Base-by-base conservation (phyloP, 2,329 filamentous ascomycete species). In the Incumbomyces delicatus region DNA sequence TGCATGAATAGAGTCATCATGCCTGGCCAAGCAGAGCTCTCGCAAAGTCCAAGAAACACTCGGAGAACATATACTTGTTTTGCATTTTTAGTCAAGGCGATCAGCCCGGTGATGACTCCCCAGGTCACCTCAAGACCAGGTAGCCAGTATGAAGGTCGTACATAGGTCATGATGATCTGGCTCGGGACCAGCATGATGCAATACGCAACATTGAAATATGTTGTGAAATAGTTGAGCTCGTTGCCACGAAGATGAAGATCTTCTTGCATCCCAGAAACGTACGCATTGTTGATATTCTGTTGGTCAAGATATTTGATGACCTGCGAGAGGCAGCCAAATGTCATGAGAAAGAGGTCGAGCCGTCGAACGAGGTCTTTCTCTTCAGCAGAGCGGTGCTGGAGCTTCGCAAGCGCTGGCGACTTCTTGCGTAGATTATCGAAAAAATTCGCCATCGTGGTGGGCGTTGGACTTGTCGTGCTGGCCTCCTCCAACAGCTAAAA, bases 231-330 rank as follows among this genome's bases (percentile, higher is more conserved):
- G 30, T 75, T 76, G 40, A 75, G 60, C 47, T 78, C 63, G 51
- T 75, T 76, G 1, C 67, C 67, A 34, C 69, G 64, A 31, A 77
- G 60, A 1, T 61, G 50, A 0, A 76, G 61, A 41, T 75, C 72
- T 51, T 74, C 68, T 54, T 74, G 66, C 70, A 58, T 57, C 1
- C 54, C 54, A 16, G 51, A 55, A 10, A 57, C 54, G 41, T 54
- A 58, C 7, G 56, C 56, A 37, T 58, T 58, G 46, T 47, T 52
- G 48, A 52, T 47, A 41, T 56, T 54, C 11, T 49, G 30, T 37
- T 50, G 47, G 40, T 56, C 53, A 27, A 56, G 43, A 33, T 48
- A 38, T 6, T 33, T 37, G 44, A 31, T 59, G 58, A 65, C 63
- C 54, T 68, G 65, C 29, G 61, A 64, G 41, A 67, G 56, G 44